A percentile compares a stretch with the other conserved stretches of the same genome.
phyloP scores from a whole-genome alignment of 495 filamentous ascomycete species.

The Amorphotheca resinae region DNA sequence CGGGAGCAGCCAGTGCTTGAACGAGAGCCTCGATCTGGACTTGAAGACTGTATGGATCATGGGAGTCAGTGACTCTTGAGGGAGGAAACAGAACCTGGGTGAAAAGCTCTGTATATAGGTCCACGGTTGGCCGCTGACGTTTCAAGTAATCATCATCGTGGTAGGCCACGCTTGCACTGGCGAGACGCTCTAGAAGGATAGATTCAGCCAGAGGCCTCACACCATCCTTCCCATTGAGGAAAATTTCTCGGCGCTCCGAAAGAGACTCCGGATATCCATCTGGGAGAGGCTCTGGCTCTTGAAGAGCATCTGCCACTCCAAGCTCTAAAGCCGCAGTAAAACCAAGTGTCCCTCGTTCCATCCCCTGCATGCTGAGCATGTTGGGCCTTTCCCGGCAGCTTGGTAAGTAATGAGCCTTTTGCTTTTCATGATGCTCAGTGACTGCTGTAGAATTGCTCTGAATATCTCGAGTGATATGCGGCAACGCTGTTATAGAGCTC shows the following conservation, averaged over 20 bases:
- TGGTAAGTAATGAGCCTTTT: constrained; percentile 44
- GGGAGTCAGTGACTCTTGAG: constrained; percentile 40
- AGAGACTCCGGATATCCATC: constrained; percentile 30
- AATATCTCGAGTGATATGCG: constrained; percentile 28
- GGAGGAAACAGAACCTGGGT: constrained; percentile 44
- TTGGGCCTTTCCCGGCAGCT: constrained; percentile 47
- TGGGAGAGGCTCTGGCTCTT: constrained; percentile 34
- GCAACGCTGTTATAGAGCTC: constrained; percentile 37
- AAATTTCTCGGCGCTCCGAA: constrained; percentile 33
- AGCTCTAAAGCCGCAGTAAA: constrained; percentile 62
- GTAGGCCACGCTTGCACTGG: constrained; percentile 35
- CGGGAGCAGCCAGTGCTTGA: constrained; percentile 37
- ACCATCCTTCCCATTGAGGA: constrained; percentile 32
- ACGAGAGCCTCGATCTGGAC: constrained; percentile 47
- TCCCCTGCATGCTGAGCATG: constrained; percentile 63
- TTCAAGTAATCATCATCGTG: constrained; percentile 18
- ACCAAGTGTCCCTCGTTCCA: constrained; percentile 64
- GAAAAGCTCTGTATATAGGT: constrained; percentile 48
- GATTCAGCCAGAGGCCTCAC: constrained; percentile 40
- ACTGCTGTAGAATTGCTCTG: constrained; percentile 20
- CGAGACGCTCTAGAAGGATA: constrained; percentile 37
- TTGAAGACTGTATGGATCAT: constrained; percentile 44
- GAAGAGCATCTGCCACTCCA: constrained; percentile 47
- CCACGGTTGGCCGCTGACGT: constrained; percentile 8
- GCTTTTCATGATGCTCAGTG: constrained; percentile 21